Evolutionary conservation across 2,329 filamentous ascomycete species (phyloP), one percentile per base, ranked within the genome.

Genomic region (Fusarium solani-melongenae): DNA sequence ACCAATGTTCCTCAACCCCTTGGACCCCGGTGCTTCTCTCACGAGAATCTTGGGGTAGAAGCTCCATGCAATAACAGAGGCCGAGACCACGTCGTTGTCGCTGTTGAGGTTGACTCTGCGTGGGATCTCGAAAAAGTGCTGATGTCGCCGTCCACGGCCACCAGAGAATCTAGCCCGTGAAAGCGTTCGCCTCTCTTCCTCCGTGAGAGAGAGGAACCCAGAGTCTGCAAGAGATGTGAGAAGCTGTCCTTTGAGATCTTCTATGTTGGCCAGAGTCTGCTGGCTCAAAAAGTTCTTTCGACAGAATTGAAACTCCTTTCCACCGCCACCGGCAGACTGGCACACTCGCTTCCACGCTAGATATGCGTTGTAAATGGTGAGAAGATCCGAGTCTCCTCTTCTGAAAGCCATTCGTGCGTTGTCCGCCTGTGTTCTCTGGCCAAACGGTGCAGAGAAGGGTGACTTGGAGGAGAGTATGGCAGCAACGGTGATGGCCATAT

Each of bases 321-420:
- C 87, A 9, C 89, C 88, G 10, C 81, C 84, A 2, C 82, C 85
- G 31, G 91, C 88, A 0, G 91, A 90, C 74, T 90, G 90, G 81
- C 94, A 97, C 6, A 95, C 91, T 64, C 91, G 91, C 79, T 93
- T 95, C 96, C 96, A 99, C 4, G 93, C 89, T 56, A 90, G 86
- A 82, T 99, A 99, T 2, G 96, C 96, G 79, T 98, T 98, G 85
- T 98, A 98, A 1, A 95, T 89, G 0, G 96, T 98, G 12, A 98
- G 86, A 1, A 98, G 87, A 80, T 99, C 96, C 0, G 96, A 98
- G 81, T 98, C 94, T 24, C 94, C 92, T 76, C 93, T 91, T 71
- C 93, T 92, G 84, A 97, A 99, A 5, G 90, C 90, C 66, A 93
- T 88, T 3, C 94, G 90, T 1, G 94, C 93, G 24, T 92, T 90